Evolutionary conservation across 345 rosid genomes (phyloP).

Genomic region (Odontarrhena argentea): DNA sequence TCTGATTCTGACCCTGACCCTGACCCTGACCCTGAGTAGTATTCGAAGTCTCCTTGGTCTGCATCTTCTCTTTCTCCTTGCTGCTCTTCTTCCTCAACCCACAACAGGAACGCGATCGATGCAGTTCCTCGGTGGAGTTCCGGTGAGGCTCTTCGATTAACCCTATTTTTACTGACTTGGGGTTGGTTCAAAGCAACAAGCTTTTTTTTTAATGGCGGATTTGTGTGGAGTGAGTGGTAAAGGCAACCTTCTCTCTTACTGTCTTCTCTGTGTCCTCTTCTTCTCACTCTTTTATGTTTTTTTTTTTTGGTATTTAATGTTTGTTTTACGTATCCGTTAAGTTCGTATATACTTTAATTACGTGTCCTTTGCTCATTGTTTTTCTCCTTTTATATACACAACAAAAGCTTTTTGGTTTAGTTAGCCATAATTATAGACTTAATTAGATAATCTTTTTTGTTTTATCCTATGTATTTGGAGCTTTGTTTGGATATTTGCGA

Average conservation of each 20-base stretch:
- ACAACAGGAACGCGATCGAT: constrained; percentile 39
- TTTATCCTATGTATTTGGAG: constrained; percentile 4
- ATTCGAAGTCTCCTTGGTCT: constrained; percentile 9
- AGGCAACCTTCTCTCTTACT: constrained; percentile 28
- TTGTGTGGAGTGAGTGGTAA: constrained; percentile 27
- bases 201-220: constrained; percentile 32
- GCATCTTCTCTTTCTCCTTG: constrained; percentile 36
- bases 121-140: constrained; percentile 44
- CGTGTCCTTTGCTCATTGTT: constrained; percentile 20
- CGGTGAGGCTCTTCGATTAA: constrained; percentile 38
- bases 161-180: constrained; percentile 39
- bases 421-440: background rate
- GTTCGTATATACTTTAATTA: constrained; percentile 33
- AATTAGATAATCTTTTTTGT: background rate
- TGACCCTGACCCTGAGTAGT: constrained; percentile 28
- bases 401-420: background rate
- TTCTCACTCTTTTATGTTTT: constrained; percentile 37
- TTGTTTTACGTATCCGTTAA: constrained; percentile 40
- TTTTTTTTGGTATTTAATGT: background rate
- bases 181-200: constrained; percentile 30
- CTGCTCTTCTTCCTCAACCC: constrained; percentile 35
- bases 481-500: constrained; percentile 19
- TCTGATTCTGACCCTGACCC: constrained; percentile 47
- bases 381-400: background rate
- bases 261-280: constrained; percentile 38